These are phyloP conservation scores for Volutella citrinella DNA, from an alignment of 2,329 filamentous ascomycete genomes.

Conservation along the genomic window DNA sequence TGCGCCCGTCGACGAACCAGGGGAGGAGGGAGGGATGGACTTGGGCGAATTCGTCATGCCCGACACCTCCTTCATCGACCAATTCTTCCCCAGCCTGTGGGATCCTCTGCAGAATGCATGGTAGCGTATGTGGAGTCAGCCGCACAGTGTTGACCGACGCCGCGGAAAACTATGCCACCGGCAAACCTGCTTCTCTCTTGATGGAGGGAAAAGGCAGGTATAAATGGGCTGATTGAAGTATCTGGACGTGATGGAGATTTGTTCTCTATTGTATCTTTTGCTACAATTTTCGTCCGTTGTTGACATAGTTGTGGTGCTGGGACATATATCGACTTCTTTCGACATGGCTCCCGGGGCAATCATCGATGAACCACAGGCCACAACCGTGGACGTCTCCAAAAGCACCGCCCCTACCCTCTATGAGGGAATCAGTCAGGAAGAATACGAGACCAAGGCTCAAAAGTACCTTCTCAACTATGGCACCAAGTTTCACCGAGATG, in stretches of 20 bases:
- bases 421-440: constrained; percentile 14
- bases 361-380: constrained; percentile 4
- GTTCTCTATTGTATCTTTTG: no score
- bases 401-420: constrained; percentile 18
- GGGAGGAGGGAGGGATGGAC: constrained; percentile 13
- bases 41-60: constrained; percentile 28
- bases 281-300: no score
- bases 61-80: constrained; percentile 32
- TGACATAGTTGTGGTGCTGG: no score
- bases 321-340: no score
- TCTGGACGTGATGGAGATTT: no score
- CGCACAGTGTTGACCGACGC: constrained; percentile 3
- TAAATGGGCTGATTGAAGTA: no score
- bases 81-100: constrained; percentile 34
- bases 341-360: constrained; percentile 23
- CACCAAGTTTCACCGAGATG: constrained; percentile 24
- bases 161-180: constrained; percentile 10
- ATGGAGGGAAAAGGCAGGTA: no score
- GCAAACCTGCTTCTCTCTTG: no score
- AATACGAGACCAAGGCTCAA: constrained; percentile 8
- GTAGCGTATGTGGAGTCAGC: constrained; percentile 17
- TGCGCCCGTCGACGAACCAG: constrained; percentile 20
- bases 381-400: constrained; percentile 6
- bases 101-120: constrained; percentile 34
- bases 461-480: constrained; percentile 19